Percentiles rank a stretch among this genome's conserved stretches.
These are phyloP conservation scores for Epichloe gansuensis DNA, from an alignment of 2,329 filamentous ascomycete species.

Conservation along the genomic window DNA sequence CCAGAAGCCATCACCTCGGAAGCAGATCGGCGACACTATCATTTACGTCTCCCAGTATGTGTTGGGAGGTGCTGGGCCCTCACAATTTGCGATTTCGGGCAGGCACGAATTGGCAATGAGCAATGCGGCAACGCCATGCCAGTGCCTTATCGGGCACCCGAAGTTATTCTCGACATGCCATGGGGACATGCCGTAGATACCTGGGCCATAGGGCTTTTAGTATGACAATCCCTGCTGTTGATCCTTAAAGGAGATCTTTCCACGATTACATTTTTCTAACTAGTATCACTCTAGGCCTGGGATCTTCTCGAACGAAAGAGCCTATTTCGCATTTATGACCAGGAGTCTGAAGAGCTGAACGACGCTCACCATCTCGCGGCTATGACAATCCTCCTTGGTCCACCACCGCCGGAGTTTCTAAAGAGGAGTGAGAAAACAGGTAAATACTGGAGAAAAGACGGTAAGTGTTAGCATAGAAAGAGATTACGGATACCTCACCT, in stretches of 20 bases:
- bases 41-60: conserved; percentile 23
- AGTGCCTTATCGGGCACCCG: conserved; percentile 21
- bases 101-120: conserved; percentile 20
- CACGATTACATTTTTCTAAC: too few relatives aligned
- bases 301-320: conserved; percentile 11
- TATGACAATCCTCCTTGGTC: conserved; percentile 17
- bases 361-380: conserved; percentile 17
- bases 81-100: conserved; percentile 23
- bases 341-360: conserved; percentile 12
- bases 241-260: too few relatives aligned
- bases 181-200: conserved; percentile 23
- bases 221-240: conserved; percentile 7
- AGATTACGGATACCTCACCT: too few relatives aligned
- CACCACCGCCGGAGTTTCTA: conserved; percentile 15
- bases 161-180: conserved; percentile 24
- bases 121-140: conserved; percentile 17
- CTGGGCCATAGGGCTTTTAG: conserved; percentile 24
- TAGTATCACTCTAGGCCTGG: not conserved
- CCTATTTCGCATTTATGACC: conserved; percentile 15
- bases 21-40: conserved; percentile 13
- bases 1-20: conserved; percentile 18
- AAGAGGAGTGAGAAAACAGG: conserved; percentile 9
- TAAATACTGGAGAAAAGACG: conserved; percentile 17
- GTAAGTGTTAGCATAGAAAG: conserved; percentile 6
- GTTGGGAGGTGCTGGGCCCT: conserved; percentile 19